Base-by-base conservation (phyloP, 148 eudicot genomes). In the Chenopodium suecicum region DNA sequence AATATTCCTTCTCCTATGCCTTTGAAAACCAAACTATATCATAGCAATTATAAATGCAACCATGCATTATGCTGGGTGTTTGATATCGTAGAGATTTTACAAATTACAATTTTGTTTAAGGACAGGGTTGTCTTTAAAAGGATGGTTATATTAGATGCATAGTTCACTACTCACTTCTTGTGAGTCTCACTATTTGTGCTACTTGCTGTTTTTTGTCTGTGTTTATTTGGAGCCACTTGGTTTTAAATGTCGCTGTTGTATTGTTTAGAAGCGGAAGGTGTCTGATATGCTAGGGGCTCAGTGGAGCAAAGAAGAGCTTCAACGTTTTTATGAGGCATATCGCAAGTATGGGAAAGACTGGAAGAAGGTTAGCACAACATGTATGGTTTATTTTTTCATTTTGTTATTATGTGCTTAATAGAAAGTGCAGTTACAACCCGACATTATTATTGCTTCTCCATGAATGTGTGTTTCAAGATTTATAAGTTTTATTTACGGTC, bases 271-370 rank as follows among this genome's bases (percentile, higher is more conserved):
- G 86, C 90, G 92, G 88, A 96, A 96, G 91, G 88, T 96, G 78
- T 83, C 94, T 84, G 99, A 94, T 80, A 85, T 92, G 98, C 82
- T 96, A 83, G 98, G 99, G 78, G 87, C 94, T 80, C 94, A 87
- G 71, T 96, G 99, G 99, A 90, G 88, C 86, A 86, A 89, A 84
- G 93, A 91, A 85, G 99, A 96, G 89, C 91, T 96, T 80, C 92
- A 88, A 74, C 90, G 91, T 74, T 96, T 96, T 82, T 96, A 96
- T 87, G 95, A 94, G 84, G 97, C 94, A 23, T 96, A 94, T 82
- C 98, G 99, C 76, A 94, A 91, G 84, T 84, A 92, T 85, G 97
- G 98, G 78, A 96, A 91, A 82, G 99, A 96, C 70, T 96, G 99
- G 99, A 92, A 92, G 79, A 96, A 96, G 95, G 99, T 94, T 70